Evolutionary conservation across 2,329 filamentous ascomycete species (phyloP).

Genomic region (Exophiala sideris): DNA sequence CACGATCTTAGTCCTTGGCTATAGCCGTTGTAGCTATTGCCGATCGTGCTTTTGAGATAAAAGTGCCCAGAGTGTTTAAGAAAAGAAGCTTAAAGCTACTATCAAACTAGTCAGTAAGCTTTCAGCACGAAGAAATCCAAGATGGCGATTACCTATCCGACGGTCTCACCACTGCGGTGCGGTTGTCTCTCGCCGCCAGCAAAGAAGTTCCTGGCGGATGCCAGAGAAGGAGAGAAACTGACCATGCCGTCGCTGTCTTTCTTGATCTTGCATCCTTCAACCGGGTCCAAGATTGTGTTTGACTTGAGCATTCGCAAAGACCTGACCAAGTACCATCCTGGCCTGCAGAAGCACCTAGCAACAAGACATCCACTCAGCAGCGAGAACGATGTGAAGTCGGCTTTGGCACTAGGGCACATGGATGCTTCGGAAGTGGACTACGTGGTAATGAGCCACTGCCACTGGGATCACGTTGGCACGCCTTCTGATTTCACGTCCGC

Average conservation of each 20-base stretch:
- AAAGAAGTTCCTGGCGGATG: conserved; percentile 8
- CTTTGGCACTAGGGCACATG: conserved; percentile 38
- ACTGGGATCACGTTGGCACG: conserved; percentile 58
- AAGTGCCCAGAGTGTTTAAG: too few relatives aligned
- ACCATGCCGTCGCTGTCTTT: conserved; percentile 32
- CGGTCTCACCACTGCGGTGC: conserved; percentile 8
- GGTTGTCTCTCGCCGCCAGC: conserved; percentile 11
- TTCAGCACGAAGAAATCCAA: background rate
- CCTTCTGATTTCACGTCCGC: conserved; percentile 49
- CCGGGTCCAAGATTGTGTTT: conserved; percentile 43
- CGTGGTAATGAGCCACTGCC: conserved; percentile 52
- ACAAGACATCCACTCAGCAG: conserved; percentile 45
- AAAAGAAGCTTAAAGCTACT: background rate
- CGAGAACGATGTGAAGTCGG: conserved; percentile 43
- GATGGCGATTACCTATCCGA: conserved; percentile 8
- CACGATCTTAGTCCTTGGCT: too few relatives aligned
- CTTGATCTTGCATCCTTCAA: conserved; percentile 28
- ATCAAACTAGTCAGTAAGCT: background rate
- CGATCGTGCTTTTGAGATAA: too few relatives aligned
- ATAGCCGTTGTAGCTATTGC: too few relatives aligned
- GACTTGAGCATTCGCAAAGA: conserved; percentile 53
- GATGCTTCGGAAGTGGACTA: conserved; percentile 34
- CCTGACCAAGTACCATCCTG: conserved; percentile 40
- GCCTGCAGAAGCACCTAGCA: conserved; percentile 45
- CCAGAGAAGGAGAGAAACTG: conserved; percentile 8